A percentile compares a stretch with the other conserved stretches of the same genome.
These are phyloP conservation scores for Hyphodiscus hymeniophilus DNA, from an alignment of 495 filamentous ascomycete species.

Conservation along the genomic window DNA sequence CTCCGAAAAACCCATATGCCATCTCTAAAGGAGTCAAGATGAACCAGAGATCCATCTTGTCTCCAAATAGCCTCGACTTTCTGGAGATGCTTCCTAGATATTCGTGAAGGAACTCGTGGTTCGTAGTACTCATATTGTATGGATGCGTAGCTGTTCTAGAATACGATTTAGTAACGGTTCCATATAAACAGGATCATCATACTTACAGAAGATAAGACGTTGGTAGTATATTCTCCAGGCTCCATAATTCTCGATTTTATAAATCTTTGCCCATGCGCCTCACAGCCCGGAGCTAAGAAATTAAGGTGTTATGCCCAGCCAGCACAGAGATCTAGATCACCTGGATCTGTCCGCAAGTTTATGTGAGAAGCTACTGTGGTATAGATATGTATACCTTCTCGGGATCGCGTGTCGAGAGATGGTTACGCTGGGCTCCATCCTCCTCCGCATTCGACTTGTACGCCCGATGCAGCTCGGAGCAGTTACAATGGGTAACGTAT, in stretches of 20 bases:
- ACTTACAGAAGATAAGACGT: constrained; percentile 25
- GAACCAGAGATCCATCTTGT: constrained; percentile 41
- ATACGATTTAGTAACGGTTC: not conserved
- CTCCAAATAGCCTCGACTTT: constrained; percentile 37
- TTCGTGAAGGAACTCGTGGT: constrained; percentile 1
- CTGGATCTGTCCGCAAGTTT: not conserved
- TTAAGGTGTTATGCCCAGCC: not conserved
- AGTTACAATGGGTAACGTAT: too few species aligned
- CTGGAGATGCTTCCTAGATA: constrained; percentile 12
- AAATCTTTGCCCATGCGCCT: not conserved
- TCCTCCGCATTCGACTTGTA: constrained; percentile 2
- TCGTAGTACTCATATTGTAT: constrained; percentile 24
- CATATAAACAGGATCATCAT: not conserved
- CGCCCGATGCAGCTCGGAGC: not conserved
- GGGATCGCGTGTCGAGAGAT: constrained; percentile 12
- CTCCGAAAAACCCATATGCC: constrained; percentile 45
- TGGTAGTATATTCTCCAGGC: constrained; percentile 23
- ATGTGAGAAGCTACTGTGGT: not conserved
- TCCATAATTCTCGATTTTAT: constrained; percentile 15
- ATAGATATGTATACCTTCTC: not conserved
- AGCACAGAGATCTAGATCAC: not conserved
- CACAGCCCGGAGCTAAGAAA: not conserved
- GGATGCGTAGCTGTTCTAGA: constrained; percentile 19
- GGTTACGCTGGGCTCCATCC: constrained; percentile 20
- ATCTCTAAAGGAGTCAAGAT: constrained; percentile 36